Evolutionary conservation across 1,284 basidiomycete genomes (phyloP), one percentile per base, ranked within the genome.

Genomic region (Ceratobasidium sp.): DNA sequence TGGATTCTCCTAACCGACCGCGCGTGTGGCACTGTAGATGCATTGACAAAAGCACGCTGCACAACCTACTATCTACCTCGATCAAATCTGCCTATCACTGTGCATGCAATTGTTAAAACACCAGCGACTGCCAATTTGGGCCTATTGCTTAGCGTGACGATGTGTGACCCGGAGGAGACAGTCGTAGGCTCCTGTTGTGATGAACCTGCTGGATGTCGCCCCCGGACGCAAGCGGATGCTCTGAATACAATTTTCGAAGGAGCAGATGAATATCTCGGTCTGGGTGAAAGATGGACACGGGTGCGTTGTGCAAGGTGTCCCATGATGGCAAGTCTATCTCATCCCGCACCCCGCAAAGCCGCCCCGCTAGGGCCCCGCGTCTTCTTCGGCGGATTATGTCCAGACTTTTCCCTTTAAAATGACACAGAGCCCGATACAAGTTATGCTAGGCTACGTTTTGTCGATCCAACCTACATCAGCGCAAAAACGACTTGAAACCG

Each of bases 141-240:
- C 7, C 23, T 28, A 18, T 38, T 43, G 35, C 35, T 13, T 4
- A n/a, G 62, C 43, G 47, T 67, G 64, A 55, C 35, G 21, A 28
- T 41, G 21, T 23, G 64, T 67, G 64, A 67, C 64, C 49, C 64
- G 49, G 64, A 43, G 47, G 43, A 30, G 50, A 52, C 50, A 57
- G 14, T 14, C 30, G 35, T 38, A 38, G 23, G 32, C 38, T 28
- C 16, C 30, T 21, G 8, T n/a, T 30, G 41, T 7, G 35, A 30
- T 58, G 35, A 28, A 16, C 35, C 35, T 38, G 35, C 23, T 2
- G 38, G 13, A 23, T 49, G 50, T 41, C 49, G 50, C 64, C 6
- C 4, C 64, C 64, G 64, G 50, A 50, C 50, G 30, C 50, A 23
- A 55, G 50, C 64, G 50, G 49, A 32, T 21, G 35, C 8, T 44